Base-by-base conservation (phyloP, 768 basidiomycete genomes). In the Trametes coccinea region DNA sequence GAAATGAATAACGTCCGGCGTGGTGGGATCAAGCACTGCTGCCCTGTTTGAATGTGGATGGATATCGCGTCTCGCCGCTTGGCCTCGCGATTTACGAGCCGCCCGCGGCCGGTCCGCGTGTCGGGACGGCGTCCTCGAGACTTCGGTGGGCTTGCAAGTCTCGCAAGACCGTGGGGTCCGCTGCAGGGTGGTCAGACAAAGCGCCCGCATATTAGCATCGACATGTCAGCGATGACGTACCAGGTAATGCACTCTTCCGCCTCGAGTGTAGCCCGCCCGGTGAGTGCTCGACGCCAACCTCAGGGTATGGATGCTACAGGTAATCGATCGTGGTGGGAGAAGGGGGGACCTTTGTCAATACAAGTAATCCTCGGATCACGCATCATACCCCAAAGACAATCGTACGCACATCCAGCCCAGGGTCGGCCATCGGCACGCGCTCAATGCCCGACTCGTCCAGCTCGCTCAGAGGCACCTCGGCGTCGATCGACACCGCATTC, bases 371-470 rank as follows among this genome's bases (percentile, higher is more conserved):
- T 64, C 62, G 62, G 53, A 64, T 62, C 49, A 62, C 54, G 57
- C 58, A 48, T 60, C 61, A 54, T 57, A 56, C 31, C 50, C 50
- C 56, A 59, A 56, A 67, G 33, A 57, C 61, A 65, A 65, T 65
- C 67, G 63, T 67, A 84, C 90, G 80, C 77, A 90, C 90, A 74
- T 91, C 89, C 68, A 92, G 74, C 45, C 90, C 93, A 61, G 93
- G 93, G 77, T 95, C 94, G 47, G 93, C 93, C 83, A 92, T 90
- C 34, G 94, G 94, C 30, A 95, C 92, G 62, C 91, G 79, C 72
- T 95, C 94, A 56, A 95, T 82, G 41, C 91, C 92, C 61, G 82
- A 84, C 70, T 92, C 90, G 65, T 92, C 90, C 66, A 92, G 70
- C 69, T 90, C 87, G 63, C 84, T 64, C 34, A 72, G 83, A 10